A percentile compares a stretch with the other conserved stretches of the same genome.
Conservation (phyloP, 306 rosid genomes). For the Inga laurina region DNA sequence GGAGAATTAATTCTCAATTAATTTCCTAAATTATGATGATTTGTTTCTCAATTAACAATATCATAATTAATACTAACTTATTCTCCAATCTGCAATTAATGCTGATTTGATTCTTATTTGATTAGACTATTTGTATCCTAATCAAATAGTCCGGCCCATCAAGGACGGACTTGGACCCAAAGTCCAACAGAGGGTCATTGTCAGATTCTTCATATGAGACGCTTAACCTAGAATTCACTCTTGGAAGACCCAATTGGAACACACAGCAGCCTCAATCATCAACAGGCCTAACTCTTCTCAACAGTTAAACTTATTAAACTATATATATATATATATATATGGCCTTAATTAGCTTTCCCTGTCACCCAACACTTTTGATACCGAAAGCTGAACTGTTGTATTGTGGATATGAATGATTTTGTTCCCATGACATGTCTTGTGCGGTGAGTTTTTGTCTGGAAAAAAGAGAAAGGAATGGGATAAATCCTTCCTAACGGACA, state of each 20-base stretch:
- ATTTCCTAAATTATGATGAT: no score
- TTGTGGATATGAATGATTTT: conserved; percentile 33
- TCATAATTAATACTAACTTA: no score
- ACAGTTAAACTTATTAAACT: conserved; percentile 36
- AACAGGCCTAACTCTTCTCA: conserved; percentile 56
- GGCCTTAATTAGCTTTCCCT: conserved; percentile 22
- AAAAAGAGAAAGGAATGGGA: conserved; percentile 37
- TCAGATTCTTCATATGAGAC: conserved; percentile 52
- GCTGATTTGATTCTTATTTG: no score
- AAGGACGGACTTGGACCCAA: no score
- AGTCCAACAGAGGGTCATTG: conserved; percentile 52
- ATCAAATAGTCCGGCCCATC: no score
- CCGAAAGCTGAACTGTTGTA: background rate
- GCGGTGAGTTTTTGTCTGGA: conserved; percentile 28
- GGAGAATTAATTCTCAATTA: no score
- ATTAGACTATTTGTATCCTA: no score
- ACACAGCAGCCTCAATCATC: conserved; percentile 47
- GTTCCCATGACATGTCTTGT: conserved; percentile 20
- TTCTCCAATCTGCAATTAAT: no score
- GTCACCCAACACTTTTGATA: background rate
- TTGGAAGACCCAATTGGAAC: conserved; percentile 84
- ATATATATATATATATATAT: no score
- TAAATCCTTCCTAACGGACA: conserved; percentile 36
- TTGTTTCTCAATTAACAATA: no score
- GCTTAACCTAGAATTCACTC: conserved; percentile 87